phyloP scores from a whole-genome alignment of 495 filamentous ascomycete genomes.

The Bombardia bombarda region DNA sequence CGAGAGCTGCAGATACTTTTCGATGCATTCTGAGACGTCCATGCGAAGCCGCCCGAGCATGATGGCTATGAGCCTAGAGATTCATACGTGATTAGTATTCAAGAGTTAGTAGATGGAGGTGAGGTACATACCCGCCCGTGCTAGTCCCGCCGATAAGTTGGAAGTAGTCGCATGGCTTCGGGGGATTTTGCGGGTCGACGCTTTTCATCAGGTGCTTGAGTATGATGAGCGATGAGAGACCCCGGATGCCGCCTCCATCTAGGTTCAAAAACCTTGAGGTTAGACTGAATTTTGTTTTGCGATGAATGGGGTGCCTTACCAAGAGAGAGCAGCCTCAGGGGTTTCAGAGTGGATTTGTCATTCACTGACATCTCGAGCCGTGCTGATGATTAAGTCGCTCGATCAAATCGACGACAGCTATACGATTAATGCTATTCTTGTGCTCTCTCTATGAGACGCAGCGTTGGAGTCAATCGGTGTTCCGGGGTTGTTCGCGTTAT shows the following conservation, averaged over 20 bases:
- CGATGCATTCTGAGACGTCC: constrained; percentile 2
- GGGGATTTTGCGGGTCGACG: constrained; percentile 28
- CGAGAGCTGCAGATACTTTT: neutral
- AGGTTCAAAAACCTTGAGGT: too few species aligned
- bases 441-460: too few species aligned
- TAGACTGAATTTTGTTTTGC: too few species aligned
- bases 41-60: constrained; percentile 7
- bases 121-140: constrained; percentile 9
- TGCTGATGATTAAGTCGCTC: too few species aligned
- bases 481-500: too few species aligned
- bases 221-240: constrained; percentile 40
- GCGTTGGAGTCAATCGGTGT: too few species aligned
- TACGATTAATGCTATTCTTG: too few species aligned
- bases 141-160: constrained; percentile 20
- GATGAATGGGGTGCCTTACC: too few species aligned
- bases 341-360: too few species aligned
- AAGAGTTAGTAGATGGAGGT: neutral
- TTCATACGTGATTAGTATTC: neutral
- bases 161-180: constrained; percentile 38
- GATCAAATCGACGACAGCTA: too few species aligned
- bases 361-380: too few species aligned
- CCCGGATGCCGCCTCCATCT: constrained; percentile 47
- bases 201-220: constrained; percentile 40
- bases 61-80: constrained; percentile 5
- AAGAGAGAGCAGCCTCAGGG: too few species aligned